These are phyloP conservation scores for Thermothelomyces thermophilus DNA, from an alignment of 2,329 filamentous ascomycete species.

Conservation along the genomic window DNA sequence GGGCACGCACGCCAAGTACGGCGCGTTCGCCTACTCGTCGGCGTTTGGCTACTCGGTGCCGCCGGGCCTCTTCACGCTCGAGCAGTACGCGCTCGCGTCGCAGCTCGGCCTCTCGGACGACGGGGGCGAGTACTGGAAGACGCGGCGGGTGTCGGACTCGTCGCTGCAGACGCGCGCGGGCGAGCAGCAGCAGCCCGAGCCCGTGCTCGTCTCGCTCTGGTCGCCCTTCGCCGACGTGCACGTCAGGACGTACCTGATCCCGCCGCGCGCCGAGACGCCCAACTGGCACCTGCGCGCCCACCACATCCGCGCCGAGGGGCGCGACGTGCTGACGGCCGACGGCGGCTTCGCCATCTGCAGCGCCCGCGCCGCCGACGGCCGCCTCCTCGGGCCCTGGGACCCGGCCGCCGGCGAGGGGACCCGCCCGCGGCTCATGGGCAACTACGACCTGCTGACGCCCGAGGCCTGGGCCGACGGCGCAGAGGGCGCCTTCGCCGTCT, in stretches of 20 bases:
- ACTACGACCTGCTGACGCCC: slow-evolving; percentile 51
- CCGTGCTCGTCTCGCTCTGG: slow-evolving; percentile 64
- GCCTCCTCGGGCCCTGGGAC: slow-evolving; percentile 47
- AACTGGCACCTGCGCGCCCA: slow-evolving; percentile 68
- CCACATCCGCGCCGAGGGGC: slow-evolving; percentile 50
- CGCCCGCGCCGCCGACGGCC: slow-evolving; percentile 40
- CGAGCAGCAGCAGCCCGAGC: slow-evolving; percentile 37
- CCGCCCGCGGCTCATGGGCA: slow-evolving; percentile 49
- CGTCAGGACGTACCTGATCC: slow-evolving; percentile 58
- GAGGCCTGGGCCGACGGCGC: slow-evolving; percentile 46
- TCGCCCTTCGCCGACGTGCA: slow-evolving; percentile 63
- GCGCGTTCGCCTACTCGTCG: slow-evolving; percentile 70
- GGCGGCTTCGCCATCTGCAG: slow-evolving; percentile 66
- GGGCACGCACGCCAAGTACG: slow-evolving; percentile 76
- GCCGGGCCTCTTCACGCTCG: slow-evolving; percentile 66
- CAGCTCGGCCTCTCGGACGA: slow-evolving; percentile 72
- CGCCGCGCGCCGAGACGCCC: slow-evolving; percentile 47
- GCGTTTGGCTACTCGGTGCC: slow-evolving; percentile 73
- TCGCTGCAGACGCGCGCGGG: slow-evolving; percentile 52
- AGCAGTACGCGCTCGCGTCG: slow-evolving; percentile 69
- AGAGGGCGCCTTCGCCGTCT: slow-evolving; percentile 50
- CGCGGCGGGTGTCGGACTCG: slow-evolving; percentile 60
- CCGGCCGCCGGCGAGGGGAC: slow-evolving; percentile 42
- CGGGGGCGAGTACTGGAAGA: slow-evolving; percentile 72
- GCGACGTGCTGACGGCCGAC: slow-evolving; percentile 64